Evolutionary conservation across 768 basidiomycete species (phyloP).

Genomic region (Exidia glandulosa): DNA sequence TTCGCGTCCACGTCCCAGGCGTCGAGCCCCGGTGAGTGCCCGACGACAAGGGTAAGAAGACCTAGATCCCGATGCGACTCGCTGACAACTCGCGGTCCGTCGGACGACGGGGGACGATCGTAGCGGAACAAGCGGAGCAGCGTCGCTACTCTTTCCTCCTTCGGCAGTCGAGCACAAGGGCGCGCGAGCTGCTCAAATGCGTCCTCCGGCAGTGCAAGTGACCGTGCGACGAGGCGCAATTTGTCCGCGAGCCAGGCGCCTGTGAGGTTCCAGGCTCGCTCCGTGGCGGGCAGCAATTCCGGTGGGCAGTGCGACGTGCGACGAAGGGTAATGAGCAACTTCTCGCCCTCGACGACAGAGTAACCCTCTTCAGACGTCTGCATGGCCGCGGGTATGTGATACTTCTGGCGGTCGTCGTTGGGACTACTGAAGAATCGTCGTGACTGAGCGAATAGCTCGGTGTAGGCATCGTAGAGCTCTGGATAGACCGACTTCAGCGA

Average conservation of each 20-base stretch:
- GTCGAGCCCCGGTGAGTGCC: conserved; percentile 10
- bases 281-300: neutral
- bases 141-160: conserved; percentile 5
- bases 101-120: conserved; percentile 6
- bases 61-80: conserved; percentile 11
- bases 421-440: conserved; percentile 5
- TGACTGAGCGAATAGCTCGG: conserved; percentile 3
- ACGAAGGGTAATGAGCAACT: conserved; percentile 9
- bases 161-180: neutral
- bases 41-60: conserved; percentile 11
- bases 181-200: conserved; percentile 1
- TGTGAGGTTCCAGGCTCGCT: conserved; percentile 3
- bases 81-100: conserved; percentile 5
- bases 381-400: neutral
- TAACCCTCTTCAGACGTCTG: conserved; percentile 12
- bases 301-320: conserved; percentile 3
- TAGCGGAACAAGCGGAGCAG: conserved; percentile 11
- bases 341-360: conserved; percentile 9
- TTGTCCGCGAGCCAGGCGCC: conserved; percentile 7
- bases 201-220: conserved; percentile 3
- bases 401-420: neutral
- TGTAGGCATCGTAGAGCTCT: conserved; percentile 3
- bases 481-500: neutral
- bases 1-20: conserved; percentile 3
- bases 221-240: conserved; percentile 5